A percentile compares a stretch with the other conserved stretches of the same genome.
Conservation (phyloP, 2,329 filamentous ascomycete genomes). For the Akanthomyces uredinophilus region DNA sequence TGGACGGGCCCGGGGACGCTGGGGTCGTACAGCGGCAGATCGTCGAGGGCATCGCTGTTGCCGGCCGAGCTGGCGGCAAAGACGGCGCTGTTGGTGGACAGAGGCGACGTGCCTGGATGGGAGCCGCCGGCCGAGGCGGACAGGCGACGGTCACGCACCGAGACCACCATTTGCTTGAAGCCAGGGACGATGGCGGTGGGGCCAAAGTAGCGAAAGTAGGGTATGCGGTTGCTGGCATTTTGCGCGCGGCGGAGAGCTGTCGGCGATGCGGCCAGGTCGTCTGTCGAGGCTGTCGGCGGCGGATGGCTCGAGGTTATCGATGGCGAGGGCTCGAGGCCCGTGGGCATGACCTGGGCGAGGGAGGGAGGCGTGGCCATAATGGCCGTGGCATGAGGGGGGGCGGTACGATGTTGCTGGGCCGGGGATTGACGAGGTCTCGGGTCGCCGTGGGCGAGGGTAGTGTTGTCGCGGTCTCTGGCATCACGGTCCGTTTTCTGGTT, state of each 20-base stretch:
- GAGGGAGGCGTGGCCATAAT: not conserved
- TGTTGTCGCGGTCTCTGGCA: not conserved
- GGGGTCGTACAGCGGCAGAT: slow-evolving; percentile 70
- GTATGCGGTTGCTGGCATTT: slow-evolving; percentile 60
- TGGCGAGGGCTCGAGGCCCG: slow-evolving; percentile 1
- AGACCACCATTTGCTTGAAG: slow-evolving; percentile 88
- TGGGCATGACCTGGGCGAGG: not conserved
- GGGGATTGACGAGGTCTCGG: not conserved
- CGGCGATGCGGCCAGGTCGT: slow-evolving; percentile 34
- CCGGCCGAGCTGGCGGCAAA: slow-evolving; percentile 35
- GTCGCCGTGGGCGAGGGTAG: not conserved
- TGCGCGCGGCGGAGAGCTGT: slow-evolving; percentile 36
- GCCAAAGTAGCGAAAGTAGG: slow-evolving; percentile 87
- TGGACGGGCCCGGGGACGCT: slow-evolving; percentile 66
- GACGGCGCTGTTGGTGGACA: slow-evolving; percentile 33
- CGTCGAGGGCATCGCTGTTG: slow-evolving; percentile 43
- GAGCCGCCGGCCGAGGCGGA: slow-evolving; percentile 49
- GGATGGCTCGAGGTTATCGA: slow-evolving; percentile 2
- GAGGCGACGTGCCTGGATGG: slow-evolving; percentile 49
- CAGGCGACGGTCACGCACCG: slow-evolving; percentile 61
- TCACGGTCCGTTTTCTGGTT: slow-evolving; percentile 2
- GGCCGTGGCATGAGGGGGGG: not conserved
- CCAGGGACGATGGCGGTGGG: slow-evolving; percentile 87
- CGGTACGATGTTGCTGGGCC: not conserved
- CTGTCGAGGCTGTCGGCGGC: slow-evolving; percentile 17